These are phyloP conservation scores for Passiflora organensis DNA, from an alignment of 345 rosid species.

Conservation along the genomic window DNA sequence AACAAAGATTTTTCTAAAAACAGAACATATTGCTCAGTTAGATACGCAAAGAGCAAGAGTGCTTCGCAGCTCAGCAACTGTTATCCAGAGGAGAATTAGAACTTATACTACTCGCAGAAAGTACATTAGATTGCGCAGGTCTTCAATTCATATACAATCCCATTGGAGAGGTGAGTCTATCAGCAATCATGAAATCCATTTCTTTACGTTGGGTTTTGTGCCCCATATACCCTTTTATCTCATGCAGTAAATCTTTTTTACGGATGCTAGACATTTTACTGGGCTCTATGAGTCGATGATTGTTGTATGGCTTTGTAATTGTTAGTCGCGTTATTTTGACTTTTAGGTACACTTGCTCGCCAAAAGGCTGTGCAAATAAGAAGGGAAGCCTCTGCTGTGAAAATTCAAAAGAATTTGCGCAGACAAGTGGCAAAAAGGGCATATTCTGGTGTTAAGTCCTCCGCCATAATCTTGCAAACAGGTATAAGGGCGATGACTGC, in stretches of 20 bases:
- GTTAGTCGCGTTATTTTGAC: slow-evolving; percentile 15
- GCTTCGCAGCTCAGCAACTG: slow-evolving; percentile 53
- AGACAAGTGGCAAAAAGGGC: slow-evolving; percentile 48
- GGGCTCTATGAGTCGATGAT: not conserved
- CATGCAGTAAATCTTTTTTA: not conserved
- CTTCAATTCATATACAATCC: slow-evolving; percentile 63
- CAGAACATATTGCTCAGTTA: slow-evolving; percentile 74
- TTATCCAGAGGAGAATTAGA: slow-evolving; percentile 54
- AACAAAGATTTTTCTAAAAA: slow-evolving; percentile 68
- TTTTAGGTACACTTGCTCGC: slow-evolving; percentile 49
- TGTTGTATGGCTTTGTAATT: not conserved
- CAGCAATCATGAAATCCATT: slow-evolving; percentile 8
- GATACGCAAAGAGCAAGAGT: slow-evolving; percentile 57
- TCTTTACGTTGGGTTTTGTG: slow-evolving; percentile 3
- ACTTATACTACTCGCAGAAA: slow-evolving; percentile 40
- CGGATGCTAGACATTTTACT: not conserved
- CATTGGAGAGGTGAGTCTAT: slow-evolving; percentile 69
- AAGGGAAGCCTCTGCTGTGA: slow-evolving; percentile 55
- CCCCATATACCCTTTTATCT: slow-evolving; percentile 4
- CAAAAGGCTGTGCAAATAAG: slow-evolving; percentile 31
- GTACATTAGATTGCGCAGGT: slow-evolving; percentile 36
- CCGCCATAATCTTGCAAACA: slow-evolving; percentile 62
- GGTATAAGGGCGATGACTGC: slow-evolving; percentile 51
- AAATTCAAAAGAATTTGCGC: slow-evolving; percentile 68
- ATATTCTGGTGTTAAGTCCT: slow-evolving; percentile 35